A percentile compares a stretch with the other conserved stretches of the same genome.
phyloP scores from a whole-genome alignment of 2,329 filamentous ascomycete genomes.

The Neoarthrinium moseri region DNA sequence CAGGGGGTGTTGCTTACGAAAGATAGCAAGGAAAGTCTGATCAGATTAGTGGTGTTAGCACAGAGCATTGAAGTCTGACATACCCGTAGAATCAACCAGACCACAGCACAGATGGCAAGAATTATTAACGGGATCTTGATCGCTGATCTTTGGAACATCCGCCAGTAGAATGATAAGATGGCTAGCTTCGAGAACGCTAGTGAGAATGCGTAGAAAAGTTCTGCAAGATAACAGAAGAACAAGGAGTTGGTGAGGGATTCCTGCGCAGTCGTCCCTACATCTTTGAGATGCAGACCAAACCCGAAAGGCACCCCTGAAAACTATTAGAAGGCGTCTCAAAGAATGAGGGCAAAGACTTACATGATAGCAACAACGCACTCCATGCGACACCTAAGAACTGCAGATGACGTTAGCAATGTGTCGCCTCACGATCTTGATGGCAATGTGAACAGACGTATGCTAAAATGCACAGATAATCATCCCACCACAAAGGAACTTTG shows the following conservation, averaged over 20 bases:
- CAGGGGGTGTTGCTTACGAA: slow-evolving; percentile 3
- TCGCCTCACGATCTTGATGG: neutral
- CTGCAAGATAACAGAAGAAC: slow-evolving; percentile 5
- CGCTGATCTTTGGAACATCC: slow-evolving; percentile 6
- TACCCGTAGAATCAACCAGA: slow-evolving; percentile 8
- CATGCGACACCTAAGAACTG: slow-evolving; percentile 2
- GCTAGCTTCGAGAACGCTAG: slow-evolving; percentile 7
- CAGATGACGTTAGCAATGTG: neutral
- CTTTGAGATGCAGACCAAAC: slow-evolving; percentile 1
- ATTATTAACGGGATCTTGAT: slow-evolving; percentile 8
- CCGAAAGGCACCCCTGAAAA: neutral
- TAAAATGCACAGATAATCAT: slow-evolving; percentile 6
- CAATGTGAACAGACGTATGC: slow-evolving; percentile 1
- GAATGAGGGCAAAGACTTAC: neutral
- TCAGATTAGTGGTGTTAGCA: neutral
- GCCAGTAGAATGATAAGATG: slow-evolving; percentile 10
- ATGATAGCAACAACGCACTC: neutral
- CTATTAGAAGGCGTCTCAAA: neutral
- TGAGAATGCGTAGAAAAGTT: slow-evolving; percentile 6
- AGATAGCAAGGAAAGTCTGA: slow-evolving; percentile 2
- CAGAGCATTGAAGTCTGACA: neutral
- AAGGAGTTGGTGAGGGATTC: neutral
- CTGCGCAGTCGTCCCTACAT: neutral
- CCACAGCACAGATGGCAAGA: neutral
- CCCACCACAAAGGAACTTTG: slow-evolving; percentile 7